Percentiles rank a stretch among this genome's conserved stretches.
Conservation (phyloP, 2,329 filamentous ascomycete species). For the Emericellopsis cladophorae region DNA sequence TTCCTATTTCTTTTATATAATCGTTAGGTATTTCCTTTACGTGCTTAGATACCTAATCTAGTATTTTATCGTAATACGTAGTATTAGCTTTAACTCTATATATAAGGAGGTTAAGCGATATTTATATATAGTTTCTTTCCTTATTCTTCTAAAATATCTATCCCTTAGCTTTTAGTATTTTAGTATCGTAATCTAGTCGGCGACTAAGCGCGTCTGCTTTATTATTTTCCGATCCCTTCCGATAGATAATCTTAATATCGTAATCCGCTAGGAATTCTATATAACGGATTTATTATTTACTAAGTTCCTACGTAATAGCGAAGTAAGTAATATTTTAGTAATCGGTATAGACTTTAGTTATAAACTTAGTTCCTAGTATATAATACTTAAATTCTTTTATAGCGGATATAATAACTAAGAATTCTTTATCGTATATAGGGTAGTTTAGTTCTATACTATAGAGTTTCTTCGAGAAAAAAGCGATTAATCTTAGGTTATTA, state of each 20-base stretch:
- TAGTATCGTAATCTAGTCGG: slow-evolving; percentile 1
- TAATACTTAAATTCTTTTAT: slow-evolving; percentile 2
- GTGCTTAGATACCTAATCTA: neutral
- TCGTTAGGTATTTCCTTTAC: neutral
- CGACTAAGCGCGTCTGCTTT: slow-evolving; percentile 3
- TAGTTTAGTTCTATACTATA: neutral
- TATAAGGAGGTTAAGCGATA: neutral
- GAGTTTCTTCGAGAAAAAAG: too few species aligned
- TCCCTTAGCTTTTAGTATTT: slow-evolving; percentile 3
- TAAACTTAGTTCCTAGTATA: neutral
- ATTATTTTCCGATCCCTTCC: slow-evolving; percentile 5
- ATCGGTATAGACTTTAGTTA: slow-evolving; percentile 3
- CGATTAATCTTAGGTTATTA: too few species aligned
- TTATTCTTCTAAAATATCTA: slow-evolving; percentile 4
- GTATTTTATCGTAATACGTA: neutral
- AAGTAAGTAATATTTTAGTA: slow-evolving; percentile 11
- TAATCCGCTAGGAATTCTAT: slow-evolving; percentile 6
- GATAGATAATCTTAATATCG: slow-evolving; percentile 7
- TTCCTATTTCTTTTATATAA: slow-evolving; percentile 3
- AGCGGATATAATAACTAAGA: slow-evolving; percentile 3
- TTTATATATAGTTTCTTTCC: neutral
- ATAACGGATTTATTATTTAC: slow-evolving; percentile 5
- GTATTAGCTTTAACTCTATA: neutral
- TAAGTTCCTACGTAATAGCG: slow-evolving; percentile 7
- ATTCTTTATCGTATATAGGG: slow-evolving; percentile 3